Evolutionary conservation across 169 alveolate species (phyloP), one percentile per base, ranked within the genome.

Genomic region (Cryptosporidium tyzzeri): DNA sequence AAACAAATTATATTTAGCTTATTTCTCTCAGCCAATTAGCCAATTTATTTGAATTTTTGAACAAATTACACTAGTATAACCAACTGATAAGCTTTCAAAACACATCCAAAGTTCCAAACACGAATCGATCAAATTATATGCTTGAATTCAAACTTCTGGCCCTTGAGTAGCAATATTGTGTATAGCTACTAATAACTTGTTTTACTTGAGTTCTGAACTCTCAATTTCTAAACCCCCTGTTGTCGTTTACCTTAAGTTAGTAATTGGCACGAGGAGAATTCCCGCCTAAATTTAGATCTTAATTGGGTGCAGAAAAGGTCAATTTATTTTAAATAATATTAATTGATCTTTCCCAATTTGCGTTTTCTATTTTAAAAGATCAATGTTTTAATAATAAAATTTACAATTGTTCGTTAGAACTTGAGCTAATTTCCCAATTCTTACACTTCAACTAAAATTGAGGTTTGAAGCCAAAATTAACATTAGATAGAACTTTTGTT

Each of bases 271-370:
- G 26, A 35, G 71, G 53, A 65, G 53, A 37, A 16, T 23, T 70
- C 84, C 84, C 84, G 84, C 84, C 84, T 70, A 44, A 31, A 48
- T 45, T 48, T 70, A 70, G 84, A 70, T 70, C 84, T 70, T 51
- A 18, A 41, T 44, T 70, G 84, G 84, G 84, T 70, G 84, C 84
- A 70, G 84, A 37, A 26, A 26, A 10, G n/a, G 67, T 55, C 67
- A 55, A 21, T 16, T 5, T 55, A n/a, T 55, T 55, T 9, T 55
- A 23, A 23, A 16, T 8, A 55, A n/a, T 51, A n/a, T 23, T 16
- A 23, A 55, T 55, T 55, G 35, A 23, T 3, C 7, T 53, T 23
- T 8, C n/a, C 16, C 18, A 10, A 23, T n/a, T 55, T 8, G 23
- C 3, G 35, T 23, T 55, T 21, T 55, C 14, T 23, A 5, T 23